These are phyloP conservation scores for Dalbergia cultrata DNA, from an alignment of 306 rosid species.

Conservation along the genomic window DNA sequence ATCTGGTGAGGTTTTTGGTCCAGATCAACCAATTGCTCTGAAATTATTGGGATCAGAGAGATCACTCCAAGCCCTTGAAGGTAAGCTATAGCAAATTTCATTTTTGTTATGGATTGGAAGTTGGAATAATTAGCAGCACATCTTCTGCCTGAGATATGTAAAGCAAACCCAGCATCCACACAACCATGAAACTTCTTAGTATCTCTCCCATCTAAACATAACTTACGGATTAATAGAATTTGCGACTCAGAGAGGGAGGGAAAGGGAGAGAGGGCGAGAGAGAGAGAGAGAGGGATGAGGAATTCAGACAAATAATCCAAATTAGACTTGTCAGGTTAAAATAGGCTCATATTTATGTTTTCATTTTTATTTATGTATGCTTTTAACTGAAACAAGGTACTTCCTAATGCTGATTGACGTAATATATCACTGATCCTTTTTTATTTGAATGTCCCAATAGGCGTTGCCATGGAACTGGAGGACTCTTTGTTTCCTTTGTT, in stretches of 20 bases:
- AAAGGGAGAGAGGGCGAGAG: too few species aligned
- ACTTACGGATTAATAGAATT: neutral
- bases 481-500: conserved; percentile 91
- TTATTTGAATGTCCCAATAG: conserved; percentile 50
- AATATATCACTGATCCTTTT: conserved; percentile 4
- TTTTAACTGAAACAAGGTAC: neutral
- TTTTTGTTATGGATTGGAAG: neutral
- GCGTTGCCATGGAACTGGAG: conserved; percentile 99
- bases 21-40: conserved; percentile 91
- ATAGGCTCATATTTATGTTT: neutral
- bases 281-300: neutral
- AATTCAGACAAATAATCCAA: neutral
- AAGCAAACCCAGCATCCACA: conserved; percentile 17
- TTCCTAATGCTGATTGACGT: neutral
- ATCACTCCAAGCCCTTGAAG: conserved; percentile 96
- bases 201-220: neutral
- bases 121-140: neutral
- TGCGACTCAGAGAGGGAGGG: neutral
- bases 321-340: conserved; percentile 2
- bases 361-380: neutral
- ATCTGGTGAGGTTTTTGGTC: conserved; percentile 94
- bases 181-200: neutral
- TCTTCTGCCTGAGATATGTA: conserved; percentile 18
- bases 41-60: conserved; percentile 93
- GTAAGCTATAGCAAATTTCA: conserved; percentile 46